Evolutionary conservation across 257 asterid species (phyloP).

Genomic region (Penstemon eatonii): DNA sequence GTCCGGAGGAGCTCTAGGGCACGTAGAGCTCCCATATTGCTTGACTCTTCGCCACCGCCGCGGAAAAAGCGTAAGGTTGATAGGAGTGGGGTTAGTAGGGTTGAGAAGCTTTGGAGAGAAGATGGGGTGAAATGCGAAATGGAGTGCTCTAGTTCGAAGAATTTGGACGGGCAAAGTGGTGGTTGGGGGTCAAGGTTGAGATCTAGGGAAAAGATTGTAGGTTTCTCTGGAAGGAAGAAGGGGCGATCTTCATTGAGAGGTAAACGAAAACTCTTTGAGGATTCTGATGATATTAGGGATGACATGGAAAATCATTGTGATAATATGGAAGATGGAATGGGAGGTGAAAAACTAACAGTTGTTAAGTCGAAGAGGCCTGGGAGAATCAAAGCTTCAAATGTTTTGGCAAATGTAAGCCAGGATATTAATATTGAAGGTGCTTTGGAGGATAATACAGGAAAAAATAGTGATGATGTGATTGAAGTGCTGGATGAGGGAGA

Average conservation of each 20-base stretch:
- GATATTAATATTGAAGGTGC: conserved; percentile 42
- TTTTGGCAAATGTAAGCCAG: conserved; percentile 39
- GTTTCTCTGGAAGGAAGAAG: conserved; percentile 37
- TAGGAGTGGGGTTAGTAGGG: conserved; percentile 33
- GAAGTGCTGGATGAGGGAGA: conserved; percentile 46
- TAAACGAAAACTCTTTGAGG: conserved; percentile 65
- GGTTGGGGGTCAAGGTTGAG: conserved; percentile 76
- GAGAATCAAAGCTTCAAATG: conserved; percentile 55
- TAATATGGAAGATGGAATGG: conserved; percentile 35
- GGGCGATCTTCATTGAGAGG: conserved; percentile 46
- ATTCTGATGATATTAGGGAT: conserved; percentile 40
- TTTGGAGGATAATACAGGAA: conserved; percentile 42
- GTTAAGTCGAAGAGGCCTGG: conserved; percentile 66
- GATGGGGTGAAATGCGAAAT: conserved; percentile 39
- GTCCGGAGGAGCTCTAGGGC: conserved; percentile 77
- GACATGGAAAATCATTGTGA: conserved; percentile 37
- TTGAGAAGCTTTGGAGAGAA: conserved; percentile 42
- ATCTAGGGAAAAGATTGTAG: conserved; percentile 39
- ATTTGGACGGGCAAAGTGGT: conserved; percentile 43
- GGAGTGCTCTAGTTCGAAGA: conserved; percentile 43
- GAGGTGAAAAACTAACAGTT: conserved; percentile 47
- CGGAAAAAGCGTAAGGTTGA: conserved; percentile 70
- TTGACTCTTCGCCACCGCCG: conserved; percentile 90
- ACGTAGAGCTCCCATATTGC: conserved; percentile 80
- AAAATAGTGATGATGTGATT: conserved; percentile 30